Evolutionary conservation across 768 basidiomycete species (phyloP).

Genomic region (Omphalotus guepiniiformis): DNA sequence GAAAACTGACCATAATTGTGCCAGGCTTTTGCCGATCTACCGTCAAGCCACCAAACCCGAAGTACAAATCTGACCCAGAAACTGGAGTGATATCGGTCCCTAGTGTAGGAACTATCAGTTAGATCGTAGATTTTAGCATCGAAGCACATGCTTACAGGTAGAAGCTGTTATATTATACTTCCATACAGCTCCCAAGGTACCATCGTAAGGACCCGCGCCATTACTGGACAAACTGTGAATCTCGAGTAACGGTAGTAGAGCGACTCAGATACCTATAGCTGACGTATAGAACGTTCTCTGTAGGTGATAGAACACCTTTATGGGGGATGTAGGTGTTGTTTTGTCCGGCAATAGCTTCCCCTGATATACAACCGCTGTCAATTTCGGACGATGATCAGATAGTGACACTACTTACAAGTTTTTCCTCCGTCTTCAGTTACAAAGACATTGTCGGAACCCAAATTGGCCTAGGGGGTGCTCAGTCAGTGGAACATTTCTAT

Average conservation of each 20-base stretch:
- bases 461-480: constrained; percentile 30
- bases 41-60: constrained; percentile 59
- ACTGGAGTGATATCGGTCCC: constrained; percentile 64
- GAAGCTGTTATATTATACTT: constrained; percentile 52
- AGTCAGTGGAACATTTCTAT: neutral
- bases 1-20: constrained; percentile 67
- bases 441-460: constrained; percentile 51
- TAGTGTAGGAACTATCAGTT: constrained; percentile 12
- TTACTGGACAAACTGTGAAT: constrained; percentile 25
- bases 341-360: constrained; percentile 55
- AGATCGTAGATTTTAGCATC: neutral
- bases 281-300: constrained; percentile 54
- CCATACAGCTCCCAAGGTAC: constrained; percentile 43
- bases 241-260: no score
- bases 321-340: constrained; percentile 58
- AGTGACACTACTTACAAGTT: constrained; percentile 40
- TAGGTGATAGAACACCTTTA: constrained; percentile 59
- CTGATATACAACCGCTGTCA: constrained; percentile 21
- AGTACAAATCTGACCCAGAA: constrained; percentile 52
- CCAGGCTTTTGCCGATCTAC: constrained; percentile 59
- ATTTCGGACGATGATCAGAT: neutral
- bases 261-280: constrained; percentile 33
- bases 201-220: constrained; percentile 64
- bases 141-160: constrained; percentile 33
- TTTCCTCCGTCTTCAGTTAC: constrained; percentile 52